phyloP scores from a whole-genome alignment of 805 yeast species.

The Candida glaebosa region DNA sequence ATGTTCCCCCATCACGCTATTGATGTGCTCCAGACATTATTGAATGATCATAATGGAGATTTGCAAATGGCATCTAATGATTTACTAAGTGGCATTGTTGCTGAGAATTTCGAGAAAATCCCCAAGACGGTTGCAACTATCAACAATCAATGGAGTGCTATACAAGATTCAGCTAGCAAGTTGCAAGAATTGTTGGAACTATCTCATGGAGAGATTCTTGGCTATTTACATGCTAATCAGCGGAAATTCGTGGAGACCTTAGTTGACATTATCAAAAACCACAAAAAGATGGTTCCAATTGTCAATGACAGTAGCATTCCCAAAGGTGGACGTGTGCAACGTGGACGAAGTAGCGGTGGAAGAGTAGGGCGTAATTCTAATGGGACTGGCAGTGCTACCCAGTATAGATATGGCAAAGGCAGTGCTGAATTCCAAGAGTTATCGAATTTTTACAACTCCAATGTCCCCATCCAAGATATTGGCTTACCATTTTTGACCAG shows the following conservation, averaged over 20 bases:
- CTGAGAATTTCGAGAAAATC: neutral
- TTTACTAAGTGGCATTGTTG: conserved; percentile 6
- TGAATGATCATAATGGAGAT: conserved; percentile 27
- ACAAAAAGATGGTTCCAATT: conserved; percentile 4
- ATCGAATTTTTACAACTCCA: conserved; percentile 26
- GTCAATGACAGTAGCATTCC: conserved; percentile 4
- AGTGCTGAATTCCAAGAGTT: conserved; percentile 31
- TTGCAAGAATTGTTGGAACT: conserved; percentile 19
- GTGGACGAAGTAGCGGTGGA: conserved; percentile 10
- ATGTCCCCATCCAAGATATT: conserved; percentile 36
- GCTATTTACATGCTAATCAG: conserved; percentile 24
- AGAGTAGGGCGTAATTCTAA: conserved; percentile 1
- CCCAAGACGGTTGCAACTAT: neutral
- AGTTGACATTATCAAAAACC: conserved; percentile 28
- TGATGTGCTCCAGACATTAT: conserved; percentile 23
- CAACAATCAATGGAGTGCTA: conserved; percentile 10
- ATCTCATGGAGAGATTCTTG: conserved; percentile 10
- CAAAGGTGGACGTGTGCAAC: conserved; percentile 33
- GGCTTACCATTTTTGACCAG: conserved; percentile 17
- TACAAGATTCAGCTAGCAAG: conserved; percentile 13
- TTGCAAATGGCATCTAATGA: conserved; percentile 14
- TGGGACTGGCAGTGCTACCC: neutral
- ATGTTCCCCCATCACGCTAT: conserved; percentile 45
- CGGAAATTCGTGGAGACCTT: conserved; percentile 29
- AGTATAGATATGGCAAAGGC: conserved; percentile 14